phyloP scores from a whole-genome alignment of 2,329 filamentous ascomycete species.

The Trichocomaceae sp. region DNA sequence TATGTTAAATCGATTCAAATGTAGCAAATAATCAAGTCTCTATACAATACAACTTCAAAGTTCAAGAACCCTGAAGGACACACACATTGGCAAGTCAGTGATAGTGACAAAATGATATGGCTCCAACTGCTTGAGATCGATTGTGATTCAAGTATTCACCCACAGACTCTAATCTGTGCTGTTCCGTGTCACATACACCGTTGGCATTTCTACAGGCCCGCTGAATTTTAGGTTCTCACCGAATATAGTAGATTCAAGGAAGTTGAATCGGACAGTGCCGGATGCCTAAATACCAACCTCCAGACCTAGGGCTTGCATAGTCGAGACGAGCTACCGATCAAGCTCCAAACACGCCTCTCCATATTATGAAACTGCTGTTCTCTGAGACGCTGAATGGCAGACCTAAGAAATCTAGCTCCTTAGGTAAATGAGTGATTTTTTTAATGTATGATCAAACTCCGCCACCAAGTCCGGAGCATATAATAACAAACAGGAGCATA shows the following conservation, averaged over 20 bases:
- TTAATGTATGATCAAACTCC: neutral
- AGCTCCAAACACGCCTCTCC: conserved; percentile 2
- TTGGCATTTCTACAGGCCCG: neutral
- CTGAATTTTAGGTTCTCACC: neutral
- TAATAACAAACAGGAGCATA: neutral
- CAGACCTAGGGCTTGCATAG: conserved; percentile 8
- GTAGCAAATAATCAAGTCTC: neutral
- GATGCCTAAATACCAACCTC: conserved; percentile 9
- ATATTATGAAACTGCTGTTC: neutral
- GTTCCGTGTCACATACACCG: neutral
- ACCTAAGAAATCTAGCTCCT: neutral
- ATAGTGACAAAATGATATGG: conserved; percentile 4
- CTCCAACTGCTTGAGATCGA: conserved; percentile 8
- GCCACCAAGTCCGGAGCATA: neutral
- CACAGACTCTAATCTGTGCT: conserved; percentile 1
- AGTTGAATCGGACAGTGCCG: conserved; percentile 8
- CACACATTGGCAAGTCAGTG: conserved; percentile 1
- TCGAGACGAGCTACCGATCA: neutral
- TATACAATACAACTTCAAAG: neutral
- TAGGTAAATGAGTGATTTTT: neutral
- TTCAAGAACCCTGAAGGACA: too few relatives aligned
- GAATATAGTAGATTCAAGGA: conserved; percentile 1
- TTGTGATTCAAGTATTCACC: conserved; percentile 6
- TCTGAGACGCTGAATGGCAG: conserved; percentile 7
- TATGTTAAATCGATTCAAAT: neutral